Percentiles rank a stretch among this genome's conserved stretches.
phyloP scores from a whole-genome alignment of 768 basidiomycete species.

The Panus rudis region DNA sequence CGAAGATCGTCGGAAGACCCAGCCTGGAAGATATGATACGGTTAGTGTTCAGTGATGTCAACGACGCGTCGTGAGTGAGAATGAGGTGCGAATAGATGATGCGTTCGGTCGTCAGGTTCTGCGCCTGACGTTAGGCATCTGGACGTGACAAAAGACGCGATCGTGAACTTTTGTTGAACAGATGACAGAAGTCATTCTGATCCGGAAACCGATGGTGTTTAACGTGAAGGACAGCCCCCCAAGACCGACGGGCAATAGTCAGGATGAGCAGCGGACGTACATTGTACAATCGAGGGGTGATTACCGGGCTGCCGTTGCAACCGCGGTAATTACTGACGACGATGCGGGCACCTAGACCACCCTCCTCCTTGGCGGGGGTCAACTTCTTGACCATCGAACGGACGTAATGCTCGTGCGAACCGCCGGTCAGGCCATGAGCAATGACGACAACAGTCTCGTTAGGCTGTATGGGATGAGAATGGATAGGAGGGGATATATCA shows the following conservation, averaged over 20 bases:
- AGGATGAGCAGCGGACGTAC: conserved; percentile 8
- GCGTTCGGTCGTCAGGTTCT: no score
- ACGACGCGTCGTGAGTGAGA: no score
- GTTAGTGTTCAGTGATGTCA: no score
- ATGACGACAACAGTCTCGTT: conserved; percentile 15
- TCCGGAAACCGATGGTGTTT: no score
- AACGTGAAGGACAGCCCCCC: neutral
- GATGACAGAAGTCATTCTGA: no score
- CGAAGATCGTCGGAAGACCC: conserved; percentile 19
- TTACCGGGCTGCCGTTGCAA: conserved; percentile 17
- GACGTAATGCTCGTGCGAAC: conserved; percentile 20
- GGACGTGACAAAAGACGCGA: no score
- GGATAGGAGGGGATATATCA: conserved; percentile 16
- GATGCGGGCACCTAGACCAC: conserved; percentile 15
- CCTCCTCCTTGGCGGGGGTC: conserved; percentile 2
- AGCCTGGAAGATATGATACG: conserved; percentile 7
- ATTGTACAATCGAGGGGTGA: conserved; percentile 17
- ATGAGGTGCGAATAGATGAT: no score
- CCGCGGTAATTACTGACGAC: conserved; percentile 20
- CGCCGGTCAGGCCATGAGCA: conserved; percentile 20
- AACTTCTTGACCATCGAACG: conserved; percentile 12
- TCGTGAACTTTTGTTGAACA: no score
- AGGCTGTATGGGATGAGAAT: conserved; percentile 4
- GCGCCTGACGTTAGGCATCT: no score
- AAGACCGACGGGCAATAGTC: neutral